phyloP scores from a whole-genome alignment of 371 early-diverging fungal species.

The Haplosporangium sp. region DNA sequence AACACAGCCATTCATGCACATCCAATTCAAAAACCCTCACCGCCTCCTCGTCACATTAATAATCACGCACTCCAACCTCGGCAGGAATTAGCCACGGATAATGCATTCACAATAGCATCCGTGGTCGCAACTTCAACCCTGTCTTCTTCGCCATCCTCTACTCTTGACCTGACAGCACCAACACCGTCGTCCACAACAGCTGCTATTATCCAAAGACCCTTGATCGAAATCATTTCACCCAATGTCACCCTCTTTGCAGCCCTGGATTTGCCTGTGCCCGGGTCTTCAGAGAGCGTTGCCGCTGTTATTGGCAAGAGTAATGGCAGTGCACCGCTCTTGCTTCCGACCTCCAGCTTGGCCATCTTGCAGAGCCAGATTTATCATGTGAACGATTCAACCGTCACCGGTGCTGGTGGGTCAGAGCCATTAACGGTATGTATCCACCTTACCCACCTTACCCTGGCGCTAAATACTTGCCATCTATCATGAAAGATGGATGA shows the following conservation, averaged over 20 bases:
- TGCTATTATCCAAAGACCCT: constrained; percentile 26
- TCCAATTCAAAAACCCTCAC: constrained; percentile 3
- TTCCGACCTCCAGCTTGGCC: constrained; percentile 32
- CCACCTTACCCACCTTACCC: neutral
- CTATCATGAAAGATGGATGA: neutral
- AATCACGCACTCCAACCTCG: constrained; percentile 2
- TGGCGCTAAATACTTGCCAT: neutral
- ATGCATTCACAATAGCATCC: neutral
- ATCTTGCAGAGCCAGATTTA: constrained; percentile 31
- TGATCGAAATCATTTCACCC: constrained; percentile 44
- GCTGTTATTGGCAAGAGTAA: neutral
- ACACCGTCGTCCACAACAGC: neutral
- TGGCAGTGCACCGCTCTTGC: constrained; percentile 21
- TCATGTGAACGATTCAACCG: constrained; percentile 38
- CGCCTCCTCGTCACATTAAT: neutral
- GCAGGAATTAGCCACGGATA: neutral
- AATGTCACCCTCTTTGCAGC: constrained; percentile 48
- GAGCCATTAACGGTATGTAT: constrained; percentile 38
- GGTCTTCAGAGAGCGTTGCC: neutral
- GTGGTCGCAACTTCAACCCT: too few species aligned
- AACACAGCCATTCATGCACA: constrained; percentile 3
- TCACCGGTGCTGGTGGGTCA: constrained; percentile 43
- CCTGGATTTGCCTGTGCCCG: constrained; percentile 13
- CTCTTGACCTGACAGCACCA: neutral
- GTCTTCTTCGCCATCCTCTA: neutral